Evolutionary conservation across 2,329 filamentous ascomycete species (phyloP).

Genomic region (Calonectria naviculata): DNA sequence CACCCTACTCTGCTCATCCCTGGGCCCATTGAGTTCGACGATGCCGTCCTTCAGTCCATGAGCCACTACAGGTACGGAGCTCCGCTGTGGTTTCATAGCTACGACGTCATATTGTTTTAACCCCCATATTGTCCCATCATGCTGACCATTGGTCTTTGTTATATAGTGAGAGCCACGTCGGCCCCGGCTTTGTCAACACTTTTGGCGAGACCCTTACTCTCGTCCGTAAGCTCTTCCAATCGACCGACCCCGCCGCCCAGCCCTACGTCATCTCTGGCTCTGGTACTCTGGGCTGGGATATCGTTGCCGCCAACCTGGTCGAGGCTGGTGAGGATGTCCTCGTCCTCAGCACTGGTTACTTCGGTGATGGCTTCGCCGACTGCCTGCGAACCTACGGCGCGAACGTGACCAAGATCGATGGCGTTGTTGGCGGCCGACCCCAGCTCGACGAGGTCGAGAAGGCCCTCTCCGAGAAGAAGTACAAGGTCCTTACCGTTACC

Average conservation of each 20-base stretch:
- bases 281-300: constrained; percentile 95
- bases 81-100: not conserved
- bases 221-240: constrained; percentile 95
- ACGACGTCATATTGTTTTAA: not conserved
- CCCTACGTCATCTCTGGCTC: constrained; percentile 95
- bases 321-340: constrained; percentile 92
- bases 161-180: constrained; percentile 90
- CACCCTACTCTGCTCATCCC: constrained; percentile 89
- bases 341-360: constrained; percentile 96
- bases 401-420: constrained; percentile 89
- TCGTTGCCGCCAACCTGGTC: constrained; percentile 92
- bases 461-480: constrained; percentile 88
- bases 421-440: constrained; percentile 87
- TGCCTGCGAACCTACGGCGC: constrained; percentile 93
- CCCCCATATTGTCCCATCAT: not conserved
- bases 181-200: constrained; percentile 85
- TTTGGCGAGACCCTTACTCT: constrained; percentile 92
- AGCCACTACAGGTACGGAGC: constrained; percentile 83
- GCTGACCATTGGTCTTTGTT: constrained; percentile 13
- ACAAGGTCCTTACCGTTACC: constrained; percentile 94
- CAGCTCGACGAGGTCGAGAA: constrained; percentile 89
- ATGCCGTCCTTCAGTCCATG: constrained; percentile 96
- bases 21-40: constrained; percentile 97
- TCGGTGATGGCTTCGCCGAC: constrained; percentile 93
- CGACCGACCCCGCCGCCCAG: constrained; percentile 82